Evolutionary conservation across 345 rosid species (phyloP).

Genomic region (Salix brachista): DNA sequence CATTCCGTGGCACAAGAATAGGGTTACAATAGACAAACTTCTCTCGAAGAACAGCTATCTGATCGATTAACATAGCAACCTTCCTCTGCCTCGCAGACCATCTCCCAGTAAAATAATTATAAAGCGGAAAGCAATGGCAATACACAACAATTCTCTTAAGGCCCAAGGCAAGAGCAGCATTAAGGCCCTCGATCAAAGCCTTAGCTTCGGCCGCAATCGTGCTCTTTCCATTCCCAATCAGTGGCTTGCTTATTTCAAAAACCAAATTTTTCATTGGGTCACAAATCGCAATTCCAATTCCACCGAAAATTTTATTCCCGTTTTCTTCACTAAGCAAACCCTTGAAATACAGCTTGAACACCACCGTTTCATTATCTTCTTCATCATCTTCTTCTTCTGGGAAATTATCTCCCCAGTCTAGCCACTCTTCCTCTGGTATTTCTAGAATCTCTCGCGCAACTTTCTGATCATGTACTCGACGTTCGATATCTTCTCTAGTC

Average conservation of each 20-base stretch:
- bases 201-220: conserved; percentile 37
- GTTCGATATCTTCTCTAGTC: conserved; percentile 45
- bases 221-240: conserved; percentile 28
- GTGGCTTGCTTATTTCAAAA: conserved; percentile 35
- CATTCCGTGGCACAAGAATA: conserved; percentile 35
- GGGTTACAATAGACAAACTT: conserved; percentile 43
- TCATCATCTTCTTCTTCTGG: conserved; percentile 14
- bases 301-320: conserved; percentile 30
- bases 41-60: conserved; percentile 40
- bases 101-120: conserved; percentile 46
- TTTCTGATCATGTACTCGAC: conserved; percentile 56
- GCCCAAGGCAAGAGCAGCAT: conserved; percentile 53
- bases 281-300: conserved; percentile 54
- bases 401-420: conserved; percentile 43
- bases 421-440: conserved; percentile 57
- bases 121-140: conserved; percentile 36
- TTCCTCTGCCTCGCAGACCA: conserved; percentile 34
- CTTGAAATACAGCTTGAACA: conserved; percentile 32
- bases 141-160: conserved; percentile 44
- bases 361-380: not conserved
- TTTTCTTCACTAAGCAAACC: conserved; percentile 46
- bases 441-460: conserved; percentile 47
- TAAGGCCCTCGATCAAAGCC: conserved; percentile 64
- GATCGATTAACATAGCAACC: conserved; percentile 41
- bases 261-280: conserved; percentile 41